phyloP scores from a whole-genome alignment of 1,284 basidiomycete species.

The Pseudozyma pruni region DNA sequence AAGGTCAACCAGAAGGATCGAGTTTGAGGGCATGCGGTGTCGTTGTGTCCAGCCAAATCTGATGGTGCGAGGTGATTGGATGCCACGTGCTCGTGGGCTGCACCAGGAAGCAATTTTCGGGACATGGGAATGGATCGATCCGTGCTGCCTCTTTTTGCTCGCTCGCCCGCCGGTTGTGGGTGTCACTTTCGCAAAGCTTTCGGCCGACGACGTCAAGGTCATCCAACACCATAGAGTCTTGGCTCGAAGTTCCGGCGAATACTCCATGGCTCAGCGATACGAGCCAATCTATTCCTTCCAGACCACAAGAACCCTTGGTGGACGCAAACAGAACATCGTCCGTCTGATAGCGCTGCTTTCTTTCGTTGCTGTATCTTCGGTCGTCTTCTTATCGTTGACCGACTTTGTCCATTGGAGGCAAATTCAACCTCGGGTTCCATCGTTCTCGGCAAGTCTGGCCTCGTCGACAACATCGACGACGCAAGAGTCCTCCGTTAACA shows the following conservation, averaged over 20 bases:
- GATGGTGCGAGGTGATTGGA: too few species aligned
- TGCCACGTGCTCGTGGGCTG: background rate
- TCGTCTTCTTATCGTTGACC: slow-evolving; percentile 32
- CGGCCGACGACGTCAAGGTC: background rate
- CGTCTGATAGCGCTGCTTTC: slow-evolving; percentile 27
- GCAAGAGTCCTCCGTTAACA: background rate
- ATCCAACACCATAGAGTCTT: background rate
- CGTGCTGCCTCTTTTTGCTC: background rate
- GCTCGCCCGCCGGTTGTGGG: background rate
- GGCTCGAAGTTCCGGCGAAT: background rate
- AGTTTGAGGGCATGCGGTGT: too few species aligned
- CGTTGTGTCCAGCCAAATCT: too few species aligned
- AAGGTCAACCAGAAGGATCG: too few species aligned
- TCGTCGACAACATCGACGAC: background rate
- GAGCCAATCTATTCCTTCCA: slow-evolving; percentile 34
- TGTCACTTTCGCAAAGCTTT: background rate
- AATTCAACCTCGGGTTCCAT: slow-evolving; percentile 4
- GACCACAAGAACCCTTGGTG: slow-evolving; percentile 16
- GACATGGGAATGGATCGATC: background rate
- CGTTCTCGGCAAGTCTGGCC: too few species aligned
- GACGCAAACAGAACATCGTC: slow-evolving; percentile 23
- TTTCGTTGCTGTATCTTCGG: slow-evolving; percentile 30
- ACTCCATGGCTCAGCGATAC: slow-evolving; percentile 35
- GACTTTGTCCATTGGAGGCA: slow-evolving; percentile 28
- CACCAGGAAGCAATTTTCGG: slow-evolving; percentile 1